Base-by-base conservation (phyloP, 345 rosid genomes). In the Odontarrhena argentea region DNA sequence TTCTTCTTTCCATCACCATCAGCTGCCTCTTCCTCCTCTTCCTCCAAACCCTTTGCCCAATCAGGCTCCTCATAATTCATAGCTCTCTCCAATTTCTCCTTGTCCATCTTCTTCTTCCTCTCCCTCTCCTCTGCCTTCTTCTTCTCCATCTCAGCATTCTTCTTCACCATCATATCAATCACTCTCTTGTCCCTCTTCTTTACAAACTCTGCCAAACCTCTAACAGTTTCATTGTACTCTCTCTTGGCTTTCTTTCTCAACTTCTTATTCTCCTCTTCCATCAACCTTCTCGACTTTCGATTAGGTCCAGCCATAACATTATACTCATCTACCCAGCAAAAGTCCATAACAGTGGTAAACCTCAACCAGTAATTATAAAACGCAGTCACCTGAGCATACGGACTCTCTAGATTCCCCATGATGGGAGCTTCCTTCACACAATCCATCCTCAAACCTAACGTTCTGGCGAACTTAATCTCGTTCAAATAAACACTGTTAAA, bases 261-360 rank as follows among this genome's bases (percentile, higher is more conserved):
- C 80, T 93, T 93, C 86, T 85, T 88, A 57, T 88, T 93, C 84
- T 85, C 92, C 58, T 93, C 98, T 79, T 94, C 99, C 96, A 94
- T 88, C 8, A 81, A 24, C 77, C 99, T 81, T 80, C 97, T 86
- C 15, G 83, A 83, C 73, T 80, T 84, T 57, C 97, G 57, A 40
- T 88, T 87, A 2, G 80, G 78, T 25, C 97, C 98, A 1, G 85
- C 85, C 82, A 79, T 85, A 0, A 49, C 87, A 77, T 88, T 91
- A 24, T 85, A 86, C 79, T 84, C 74, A 73, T 90, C 98, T 48
- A 76, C 96, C 96, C 96, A 93, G 60, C 81, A 78, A 51, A 94
- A 94, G 74, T 91, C 99, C 96, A 91, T 84, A 4, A 86, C 89
- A 36, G 95, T 91, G 59, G 67, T 35, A 78, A 91, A 94, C 14